Evolutionary conservation across 768 basidiomycete species (phyloP).

Genomic region (Mrakia gelida): DNA sequence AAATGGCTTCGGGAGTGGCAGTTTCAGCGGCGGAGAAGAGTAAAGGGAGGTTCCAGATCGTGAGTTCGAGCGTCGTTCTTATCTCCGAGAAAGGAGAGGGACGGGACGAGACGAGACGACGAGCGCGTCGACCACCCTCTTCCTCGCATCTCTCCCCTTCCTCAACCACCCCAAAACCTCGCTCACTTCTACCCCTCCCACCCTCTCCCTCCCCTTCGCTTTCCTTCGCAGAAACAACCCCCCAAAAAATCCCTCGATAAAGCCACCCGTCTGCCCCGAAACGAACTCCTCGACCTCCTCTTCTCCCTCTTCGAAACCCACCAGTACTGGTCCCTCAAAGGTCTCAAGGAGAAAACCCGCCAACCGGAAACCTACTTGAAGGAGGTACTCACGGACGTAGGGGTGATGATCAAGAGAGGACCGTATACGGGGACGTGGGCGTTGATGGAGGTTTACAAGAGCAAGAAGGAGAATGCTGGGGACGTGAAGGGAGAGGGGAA

Average conservation of each 20-base stretch:
- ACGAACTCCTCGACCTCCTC: constrained; percentile 78
- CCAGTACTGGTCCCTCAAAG: constrained; percentile 75
- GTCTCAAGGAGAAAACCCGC: constrained; percentile 70
- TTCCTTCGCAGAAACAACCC: constrained; percentile 35
- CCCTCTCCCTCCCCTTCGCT: constrained; percentile 36
- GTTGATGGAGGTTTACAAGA: constrained; percentile 67
- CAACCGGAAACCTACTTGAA: constrained; percentile 85
- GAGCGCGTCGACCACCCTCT: constrained; percentile 56
- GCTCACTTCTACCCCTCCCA: not conserved
- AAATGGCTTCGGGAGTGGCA: constrained; percentile 64
- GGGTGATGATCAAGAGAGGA: constrained; percentile 68
- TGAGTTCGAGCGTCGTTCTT: too few relatives aligned
- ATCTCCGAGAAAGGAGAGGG: too few relatives aligned
- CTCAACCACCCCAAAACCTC: too few relatives aligned
- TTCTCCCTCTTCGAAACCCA: constrained; percentile 72
- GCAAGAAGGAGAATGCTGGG: constrained; percentile 34
- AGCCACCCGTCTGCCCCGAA: constrained; percentile 84
- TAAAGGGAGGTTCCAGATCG: constrained; percentile 54
- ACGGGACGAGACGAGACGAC: too few relatives aligned
- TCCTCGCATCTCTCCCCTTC: constrained; percentile 54
- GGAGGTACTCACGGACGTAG: constrained; percentile 72
- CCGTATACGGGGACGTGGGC: constrained; percentile 78
- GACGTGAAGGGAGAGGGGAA: not conserved
- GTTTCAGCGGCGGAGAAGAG: constrained; percentile 11
- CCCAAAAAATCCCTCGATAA: constrained; percentile 53